A percentile compares a stretch with the other conserved stretches of the same genome.
These are phyloP conservation scores for Phialemoniopsis sp. DNA, from an alignment of 2,329 filamentous ascomycete genomes.

Conservation along the genomic window DNA sequence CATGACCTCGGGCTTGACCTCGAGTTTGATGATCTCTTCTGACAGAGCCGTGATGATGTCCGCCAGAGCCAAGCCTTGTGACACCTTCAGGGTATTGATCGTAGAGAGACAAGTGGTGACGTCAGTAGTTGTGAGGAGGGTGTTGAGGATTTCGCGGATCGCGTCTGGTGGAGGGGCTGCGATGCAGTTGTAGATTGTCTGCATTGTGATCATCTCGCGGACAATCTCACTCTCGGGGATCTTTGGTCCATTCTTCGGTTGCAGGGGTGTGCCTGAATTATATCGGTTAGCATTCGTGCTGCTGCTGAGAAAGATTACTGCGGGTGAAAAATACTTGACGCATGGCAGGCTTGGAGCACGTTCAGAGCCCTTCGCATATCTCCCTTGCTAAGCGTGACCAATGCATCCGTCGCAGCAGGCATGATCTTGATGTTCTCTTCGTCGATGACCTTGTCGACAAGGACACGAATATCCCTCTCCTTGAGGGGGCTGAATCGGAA, in stretches of 20 bases:
- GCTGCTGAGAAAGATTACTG: not conserved
- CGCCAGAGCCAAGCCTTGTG: constrained; percentile 83
- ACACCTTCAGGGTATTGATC: constrained; percentile 80
- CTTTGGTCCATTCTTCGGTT: constrained; percentile 55
- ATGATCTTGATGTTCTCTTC: constrained; percentile 85
- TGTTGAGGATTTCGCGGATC: constrained; percentile 78
- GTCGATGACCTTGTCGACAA: constrained; percentile 86
- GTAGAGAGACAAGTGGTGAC: constrained; percentile 86
- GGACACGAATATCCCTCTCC: constrained; percentile 74
- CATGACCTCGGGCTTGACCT: constrained; percentile 82
- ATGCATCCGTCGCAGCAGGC: constrained; percentile 72
- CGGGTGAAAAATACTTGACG: constrained; percentile 60
- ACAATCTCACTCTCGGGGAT: constrained; percentile 61
- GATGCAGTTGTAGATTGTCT: constrained; percentile 96
- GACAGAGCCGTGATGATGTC: constrained; percentile 87
- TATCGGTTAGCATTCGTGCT: not conserved
- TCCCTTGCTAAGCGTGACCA: constrained; percentile 85
- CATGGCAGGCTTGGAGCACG: constrained; percentile 93
- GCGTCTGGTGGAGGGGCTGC: constrained; percentile 90
- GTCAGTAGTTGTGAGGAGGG: constrained; percentile 78
- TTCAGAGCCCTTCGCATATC: constrained; percentile 96
- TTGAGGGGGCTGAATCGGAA: constrained; percentile 95
- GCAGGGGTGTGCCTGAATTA: constrained; percentile 60
- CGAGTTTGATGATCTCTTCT: constrained; percentile 76
- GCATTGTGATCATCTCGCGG: constrained; percentile 77